phyloP scores from a whole-genome alignment of 2,329 filamentous ascomycete genomes.

The Penicillium corylophilum region DNA sequence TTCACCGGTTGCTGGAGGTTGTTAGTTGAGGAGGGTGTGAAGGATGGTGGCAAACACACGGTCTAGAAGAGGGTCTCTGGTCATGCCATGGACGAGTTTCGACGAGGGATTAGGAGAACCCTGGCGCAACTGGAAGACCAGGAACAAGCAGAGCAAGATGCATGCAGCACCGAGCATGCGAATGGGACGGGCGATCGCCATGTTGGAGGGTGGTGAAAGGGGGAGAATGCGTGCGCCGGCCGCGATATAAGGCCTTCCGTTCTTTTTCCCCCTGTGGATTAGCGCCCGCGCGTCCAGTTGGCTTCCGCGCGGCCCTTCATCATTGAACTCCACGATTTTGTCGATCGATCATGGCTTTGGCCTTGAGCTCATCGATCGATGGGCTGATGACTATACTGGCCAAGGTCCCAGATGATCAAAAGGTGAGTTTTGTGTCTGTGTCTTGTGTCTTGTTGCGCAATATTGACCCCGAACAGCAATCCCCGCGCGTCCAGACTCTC shows the following conservation, averaged over 20 bases:
- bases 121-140: slow-evolving; percentile 72
- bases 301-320: slow-evolving; percentile 2
- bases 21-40: slow-evolving; percentile 13
- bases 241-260: slow-evolving; percentile 14
- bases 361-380: slow-evolving; percentile 64
- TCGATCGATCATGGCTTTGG: slow-evolving; percentile 63
- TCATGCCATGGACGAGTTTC: slow-evolving; percentile 58
- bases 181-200: slow-evolving; percentile 84
- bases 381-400: slow-evolving; percentile 68
- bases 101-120: slow-evolving; percentile 47
- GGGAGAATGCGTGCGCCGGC: slow-evolving; percentile 11
- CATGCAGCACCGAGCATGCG: slow-evolving; percentile 73
- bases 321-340: background rate
- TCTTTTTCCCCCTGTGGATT: slow-evolving; percentile 27
- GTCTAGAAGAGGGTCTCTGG: slow-evolving; percentile 81
- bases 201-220: slow-evolving; percentile 42
- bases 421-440: slow-evolving; percentile 41
- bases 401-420: slow-evolving; percentile 45
- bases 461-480: slow-evolving; percentile 27
- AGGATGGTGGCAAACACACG: slow-evolving; percentile 55
- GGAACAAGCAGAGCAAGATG: slow-evolving; percentile 71
- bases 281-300: slow-evolving; percentile 21
- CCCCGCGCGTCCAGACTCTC: slow-evolving; percentile 27
- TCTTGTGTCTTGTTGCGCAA: background rate
- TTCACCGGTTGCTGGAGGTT: slow-evolving; percentile 69